Evolutionary conservation across 345 rosid genomes (phyloP).

Genomic region (Streptanthus diversifolius): DNA sequence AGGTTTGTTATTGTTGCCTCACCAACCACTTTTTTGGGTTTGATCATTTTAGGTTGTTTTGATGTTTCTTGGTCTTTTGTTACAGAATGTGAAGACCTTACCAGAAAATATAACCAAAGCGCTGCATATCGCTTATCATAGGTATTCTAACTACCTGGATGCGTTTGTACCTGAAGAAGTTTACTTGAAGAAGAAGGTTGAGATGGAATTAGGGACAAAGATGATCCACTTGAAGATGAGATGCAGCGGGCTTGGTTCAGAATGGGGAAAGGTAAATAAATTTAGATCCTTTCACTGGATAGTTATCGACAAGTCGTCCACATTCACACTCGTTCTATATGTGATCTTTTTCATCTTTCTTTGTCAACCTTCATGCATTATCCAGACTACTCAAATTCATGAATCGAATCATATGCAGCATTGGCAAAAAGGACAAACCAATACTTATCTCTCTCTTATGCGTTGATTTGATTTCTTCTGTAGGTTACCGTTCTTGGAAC

Average conservation of each 20-base stretch:
- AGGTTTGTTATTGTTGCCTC: slow-evolving; percentile 45
- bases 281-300: neutral
- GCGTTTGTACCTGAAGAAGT: slow-evolving; percentile 75
- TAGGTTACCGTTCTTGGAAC: slow-evolving; percentile 90
- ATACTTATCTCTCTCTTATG: neutral
- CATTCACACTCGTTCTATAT: neutral
- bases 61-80: slow-evolving; percentile 3
- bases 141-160: slow-evolving; percentile 60
- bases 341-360: neutral
- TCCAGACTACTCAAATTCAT: neutral
- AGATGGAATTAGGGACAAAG: slow-evolving; percentile 85
- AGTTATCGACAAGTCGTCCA: too few relatives aligned
- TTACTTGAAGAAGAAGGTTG: slow-evolving; percentile 83
- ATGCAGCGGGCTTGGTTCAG: slow-evolving; percentile 75
- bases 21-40: neutral
- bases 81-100: slow-evolving; percentile 71
- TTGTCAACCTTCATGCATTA: neutral
- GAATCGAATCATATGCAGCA: neutral
- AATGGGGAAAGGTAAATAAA: slow-evolving; percentile 85
- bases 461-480: neutral
- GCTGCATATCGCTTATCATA: slow-evolving; percentile 50
- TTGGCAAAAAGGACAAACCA: neutral
- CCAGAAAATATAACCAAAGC: slow-evolving; percentile 52
- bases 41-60: neutral
- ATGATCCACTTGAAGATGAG: slow-evolving; percentile 99